Percentiles rank a stretch among this genome's conserved stretches.
These are phyloP conservation scores for Eutypa lata DNA, from an alignment of 2,329 filamentous ascomycete species.

Conservation along the genomic window DNA sequence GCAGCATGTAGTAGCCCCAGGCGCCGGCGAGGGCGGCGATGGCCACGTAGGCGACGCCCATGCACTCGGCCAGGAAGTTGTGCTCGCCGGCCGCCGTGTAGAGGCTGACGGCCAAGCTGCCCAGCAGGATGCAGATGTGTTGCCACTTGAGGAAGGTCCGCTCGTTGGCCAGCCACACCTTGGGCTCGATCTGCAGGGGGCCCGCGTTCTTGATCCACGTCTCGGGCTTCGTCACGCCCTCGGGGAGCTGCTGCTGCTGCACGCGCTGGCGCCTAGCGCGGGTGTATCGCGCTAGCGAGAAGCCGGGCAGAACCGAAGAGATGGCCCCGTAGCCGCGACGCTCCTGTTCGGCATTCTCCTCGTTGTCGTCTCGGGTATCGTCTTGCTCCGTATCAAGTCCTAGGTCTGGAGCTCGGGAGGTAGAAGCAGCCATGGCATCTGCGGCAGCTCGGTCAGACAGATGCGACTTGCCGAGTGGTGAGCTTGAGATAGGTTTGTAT, in stretches of 20 bases:
- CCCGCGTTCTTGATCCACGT: slow-evolving; percentile 94
- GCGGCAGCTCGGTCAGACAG: slow-evolving; percentile 53
- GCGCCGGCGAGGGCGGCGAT: slow-evolving; percentile 79
- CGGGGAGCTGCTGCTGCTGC: slow-evolving; percentile 61
- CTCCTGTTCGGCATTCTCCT: slow-evolving; percentile 30
- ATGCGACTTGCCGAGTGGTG: slow-evolving; percentile 66
- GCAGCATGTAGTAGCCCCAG: slow-evolving; percentile 87
- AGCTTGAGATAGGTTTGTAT: slow-evolving; percentile 61
- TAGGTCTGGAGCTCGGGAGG: slow-evolving; percentile 11
- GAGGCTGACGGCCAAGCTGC: slow-evolving; percentile 75
- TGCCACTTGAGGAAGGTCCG: slow-evolving; percentile 99
- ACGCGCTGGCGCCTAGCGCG: slow-evolving; percentile 48
- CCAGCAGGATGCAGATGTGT: slow-evolving; percentile 86
- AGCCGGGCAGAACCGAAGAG: slow-evolving; percentile 73
- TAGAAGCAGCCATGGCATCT: slow-evolving; percentile 36
- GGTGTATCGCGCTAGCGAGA: slow-evolving; percentile 78
- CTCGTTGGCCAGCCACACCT: slow-evolving; percentile 98
- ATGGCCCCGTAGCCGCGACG: slow-evolving; percentile 52
- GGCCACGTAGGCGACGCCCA: slow-evolving; percentile 79
- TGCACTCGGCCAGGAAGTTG: slow-evolving; percentile 66
- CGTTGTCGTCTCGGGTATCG: slow-evolving; percentile 14
- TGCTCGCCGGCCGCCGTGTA: slow-evolving; percentile 82
- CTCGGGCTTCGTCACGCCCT: slow-evolving; percentile 81
- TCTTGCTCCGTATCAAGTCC: slow-evolving; percentile 19
- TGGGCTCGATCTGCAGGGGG: slow-evolving; percentile 88